Evolutionary conservation across 495 filamentous ascomycete species (phyloP).

Genomic region (Lindgomyces ingoldianus): DNA sequence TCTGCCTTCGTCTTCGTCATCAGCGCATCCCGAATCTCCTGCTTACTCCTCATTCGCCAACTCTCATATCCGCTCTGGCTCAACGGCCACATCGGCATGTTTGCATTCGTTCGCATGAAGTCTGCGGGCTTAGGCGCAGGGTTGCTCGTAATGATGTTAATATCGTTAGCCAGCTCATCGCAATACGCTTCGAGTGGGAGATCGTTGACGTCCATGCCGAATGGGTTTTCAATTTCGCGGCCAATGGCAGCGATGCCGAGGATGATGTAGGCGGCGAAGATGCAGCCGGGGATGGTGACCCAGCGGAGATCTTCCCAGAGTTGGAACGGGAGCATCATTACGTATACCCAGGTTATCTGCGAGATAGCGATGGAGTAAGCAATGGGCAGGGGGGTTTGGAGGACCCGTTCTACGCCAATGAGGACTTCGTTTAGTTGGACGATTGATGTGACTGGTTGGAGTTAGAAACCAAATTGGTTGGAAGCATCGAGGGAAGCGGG

Average conservation of each 20-base stretch:
- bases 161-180: constrained; percentile 67
- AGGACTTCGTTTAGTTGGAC: constrained; percentile 70
- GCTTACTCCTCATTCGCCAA: constrained; percentile 63
- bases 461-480: background rate
- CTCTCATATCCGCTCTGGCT: constrained; percentile 58
- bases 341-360: constrained; percentile 89
- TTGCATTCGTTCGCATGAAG: constrained; percentile 59
- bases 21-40: constrained; percentile 61
- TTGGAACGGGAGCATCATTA: constrained; percentile 83
- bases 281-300: constrained; percentile 84
- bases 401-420: constrained; percentile 74
- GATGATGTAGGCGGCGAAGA: constrained; percentile 80
- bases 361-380: constrained; percentile 86
- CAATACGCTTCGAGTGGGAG: constrained; percentile 79
- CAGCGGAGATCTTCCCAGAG: constrained; percentile 63
- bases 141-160: constrained; percentile 69
- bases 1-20: constrained; percentile 37
- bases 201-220: constrained; percentile 87
- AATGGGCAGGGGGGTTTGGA: constrained; percentile 80
- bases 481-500: background rate
- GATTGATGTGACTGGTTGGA: constrained; percentile 40
- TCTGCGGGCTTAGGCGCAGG: constrained; percentile 57
- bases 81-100: constrained; percentile 70
- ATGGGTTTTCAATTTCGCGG: constrained; percentile 90
- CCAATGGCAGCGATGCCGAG: constrained; percentile 68